Evolutionary conservation across 2,329 filamentous ascomycete species (phyloP).

Genomic region (Metarhizium humberi): DNA sequence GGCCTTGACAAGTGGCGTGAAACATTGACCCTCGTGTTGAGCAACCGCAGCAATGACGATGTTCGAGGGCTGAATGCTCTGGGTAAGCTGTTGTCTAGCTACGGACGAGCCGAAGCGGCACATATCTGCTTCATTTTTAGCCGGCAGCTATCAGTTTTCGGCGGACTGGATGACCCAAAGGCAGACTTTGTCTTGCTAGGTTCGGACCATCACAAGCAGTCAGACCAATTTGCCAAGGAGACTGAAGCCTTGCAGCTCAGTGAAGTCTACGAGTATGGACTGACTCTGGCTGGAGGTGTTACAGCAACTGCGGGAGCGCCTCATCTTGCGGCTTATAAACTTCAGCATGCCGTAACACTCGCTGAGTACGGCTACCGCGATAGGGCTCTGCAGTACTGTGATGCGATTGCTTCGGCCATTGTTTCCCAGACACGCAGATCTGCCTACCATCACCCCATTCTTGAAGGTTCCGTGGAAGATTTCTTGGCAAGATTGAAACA

Average conservation of each 20-base stretch:
- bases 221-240: constrained; percentile 67
- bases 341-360: constrained; percentile 75
- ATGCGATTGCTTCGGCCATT: constrained; percentile 67
- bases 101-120: constrained; percentile 82
- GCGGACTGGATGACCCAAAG: constrained; percentile 72
- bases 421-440: constrained; percentile 75
- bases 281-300: constrained; percentile 54
- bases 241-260: constrained; percentile 86
- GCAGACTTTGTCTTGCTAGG: constrained; percentile 77
- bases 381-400: constrained; percentile 87
- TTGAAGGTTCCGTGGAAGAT: constrained; percentile 74
- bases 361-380: constrained; percentile 74
- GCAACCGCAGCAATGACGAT: constrained; percentile 79
- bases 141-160: constrained; percentile 59
- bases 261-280: constrained; percentile 87
- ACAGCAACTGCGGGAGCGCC: constrained; percentile 53
- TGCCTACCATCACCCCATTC: constrained; percentile 69
- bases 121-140: constrained; percentile 93
- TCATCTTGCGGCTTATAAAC: constrained; percentile 83
- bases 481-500: constrained; percentile 75
- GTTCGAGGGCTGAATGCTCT: constrained; percentile 67
- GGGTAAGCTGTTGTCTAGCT: constrained; percentile 72
- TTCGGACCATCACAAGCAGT: constrained; percentile 65
- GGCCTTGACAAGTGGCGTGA: constrained; percentile 93
- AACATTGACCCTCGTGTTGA: constrained; percentile 74